phyloP scores from a whole-genome alignment of 306 rosid genomes.

The Cyclanthera cordifolia region DNA sequence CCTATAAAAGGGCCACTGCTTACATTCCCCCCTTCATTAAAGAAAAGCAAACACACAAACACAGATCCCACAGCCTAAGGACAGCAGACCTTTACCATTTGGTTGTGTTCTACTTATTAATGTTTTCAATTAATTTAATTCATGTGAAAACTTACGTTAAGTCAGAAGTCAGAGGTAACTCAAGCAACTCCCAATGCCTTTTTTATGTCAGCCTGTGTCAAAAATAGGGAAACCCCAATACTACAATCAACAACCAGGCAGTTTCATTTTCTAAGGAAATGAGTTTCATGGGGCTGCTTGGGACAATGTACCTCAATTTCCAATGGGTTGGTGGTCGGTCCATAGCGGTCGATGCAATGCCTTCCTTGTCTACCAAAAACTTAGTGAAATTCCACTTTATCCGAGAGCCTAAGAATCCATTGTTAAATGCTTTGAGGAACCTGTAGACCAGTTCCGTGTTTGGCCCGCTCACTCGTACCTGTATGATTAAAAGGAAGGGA shows the following conservation, averaged over 20 bases:
- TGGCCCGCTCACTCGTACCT: slow-evolving; percentile 74
- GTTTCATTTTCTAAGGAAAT: slow-evolving; percentile 9
- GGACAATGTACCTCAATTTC: slow-evolving; percentile 43
- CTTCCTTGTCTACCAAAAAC: slow-evolving; percentile 64
- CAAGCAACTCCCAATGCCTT: slow-evolving; percentile 61
- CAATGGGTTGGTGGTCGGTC: slow-evolving; percentile 54
- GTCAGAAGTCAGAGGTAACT: slow-evolving; percentile 10
- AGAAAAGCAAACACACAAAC: background rate
- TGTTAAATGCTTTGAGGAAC: slow-evolving; percentile 58
- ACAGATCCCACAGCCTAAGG: background rate
- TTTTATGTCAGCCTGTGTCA: slow-evolving; percentile 58
- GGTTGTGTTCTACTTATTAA: background rate
- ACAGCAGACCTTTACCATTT: background rate
- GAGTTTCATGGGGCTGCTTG: background rate
- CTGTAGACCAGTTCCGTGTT: slow-evolving; percentile 50
- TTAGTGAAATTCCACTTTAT: slow-evolving; percentile 97
- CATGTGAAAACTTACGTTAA: background rate
- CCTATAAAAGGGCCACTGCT: background rate
- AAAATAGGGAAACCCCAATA: background rate
- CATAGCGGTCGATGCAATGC: slow-evolving; percentile 50
- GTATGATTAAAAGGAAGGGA: background rate
- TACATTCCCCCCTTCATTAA: background rate
- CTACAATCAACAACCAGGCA: slow-evolving; percentile 3
- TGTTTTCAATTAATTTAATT: background rate
- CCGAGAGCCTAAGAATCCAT: slow-evolving; percentile 49